Base-by-base conservation (phyloP, 1,284 basidiomycete genomes). In the Porogramme epimiltina region DNA sequence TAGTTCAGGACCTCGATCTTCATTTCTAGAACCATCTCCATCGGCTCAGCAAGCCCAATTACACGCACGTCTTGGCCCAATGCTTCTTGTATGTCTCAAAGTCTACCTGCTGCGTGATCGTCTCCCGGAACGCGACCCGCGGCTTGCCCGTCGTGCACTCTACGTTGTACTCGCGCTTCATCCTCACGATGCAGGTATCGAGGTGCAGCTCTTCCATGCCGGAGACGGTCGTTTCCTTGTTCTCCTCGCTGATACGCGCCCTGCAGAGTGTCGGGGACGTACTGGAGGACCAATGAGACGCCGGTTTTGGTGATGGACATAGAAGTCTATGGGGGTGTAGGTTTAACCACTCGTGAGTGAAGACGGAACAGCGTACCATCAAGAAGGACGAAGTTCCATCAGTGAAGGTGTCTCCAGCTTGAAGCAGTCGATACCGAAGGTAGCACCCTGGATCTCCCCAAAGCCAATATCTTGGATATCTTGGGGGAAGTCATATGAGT, bases 241-340 rank as follows among this genome's bases (percentile, higher is more conserved):
- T 93, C 68, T 98, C 95, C 31, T 79, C 72, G 72, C 99, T 96
- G 52, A 99, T 84, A 70, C 98, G 96, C 1, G 99, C 96, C 48
- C 90, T n/a, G n/a, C n/a, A n/a, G n/a, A n/a, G n/a, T n/a, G n/a
- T n/a, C n/a, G n/a, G n/a, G n/a, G n/a, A n/a, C n/a, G n/a, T n/a
- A 93, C 61, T 93, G 93, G 70, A 99, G 86, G 3, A 96, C 84
- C 18, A 99, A 83, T 2, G 95, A 98, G 61, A 99, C 97, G 68
- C 99, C 97, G 1, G 97, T 97, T 51, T 98, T 96, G 6, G 97
- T 97, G 0, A 99, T 97, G 65, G 87, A 98, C 97, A 99, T 99
- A 19, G 91, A 94, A 1, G 93, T 95, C 95, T 95, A 41, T n/a
- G 5, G 11, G n/a, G 18, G 13, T n/a, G n/a, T n/a, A n/a, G n/a